phyloP scores from a whole-genome alignment of 2,329 filamentous ascomycete species.

The Fusarium virguliforme region DNA sequence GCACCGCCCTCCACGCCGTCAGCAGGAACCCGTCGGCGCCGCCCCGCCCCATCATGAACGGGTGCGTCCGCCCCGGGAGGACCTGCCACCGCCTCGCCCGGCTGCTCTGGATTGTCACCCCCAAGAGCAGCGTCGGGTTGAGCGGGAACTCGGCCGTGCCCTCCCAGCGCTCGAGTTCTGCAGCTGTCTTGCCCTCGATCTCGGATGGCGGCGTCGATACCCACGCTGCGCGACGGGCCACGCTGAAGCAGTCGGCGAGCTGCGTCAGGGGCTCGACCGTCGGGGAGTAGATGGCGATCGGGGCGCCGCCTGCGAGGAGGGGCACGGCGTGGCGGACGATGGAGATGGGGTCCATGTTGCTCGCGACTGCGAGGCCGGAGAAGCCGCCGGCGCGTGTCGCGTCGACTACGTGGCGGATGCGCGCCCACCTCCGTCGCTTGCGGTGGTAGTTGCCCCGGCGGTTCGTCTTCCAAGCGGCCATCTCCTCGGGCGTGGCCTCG shows the following conservation, averaged over 20 bases:
- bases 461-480: constrained; percentile 83
- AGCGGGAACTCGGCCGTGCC: constrained; percentile 85
- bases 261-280: constrained; percentile 84
- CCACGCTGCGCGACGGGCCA: constrained; percentile 84
- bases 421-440: constrained; percentile 87
- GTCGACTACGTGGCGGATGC: constrained; percentile 80
- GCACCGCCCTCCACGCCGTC: constrained; percentile 85
- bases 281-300: constrained; percentile 88
- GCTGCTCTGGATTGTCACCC: constrained; percentile 84
- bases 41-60: constrained; percentile 90
- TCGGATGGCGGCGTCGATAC: constrained; percentile 68
- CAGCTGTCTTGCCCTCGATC: constrained; percentile 60
- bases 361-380: constrained; percentile 86
- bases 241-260: constrained; percentile 88
- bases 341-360: constrained; percentile 83
- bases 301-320: constrained; percentile 85
- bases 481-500: constrained; percentile 69
- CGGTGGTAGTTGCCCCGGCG: constrained; percentile 89
- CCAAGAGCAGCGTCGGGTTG: constrained; percentile 88
- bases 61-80: constrained; percentile 91
- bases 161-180: constrained; percentile 70
- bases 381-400: constrained; percentile 83
- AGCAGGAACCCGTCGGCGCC: constrained; percentile 94
- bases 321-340: constrained; percentile 84
- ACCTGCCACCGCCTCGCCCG: constrained; percentile 90